These are phyloP conservation scores for Musa itinerans DNA, from an alignment of 176 grass and related monocot species.

Conservation along the genomic window DNA sequence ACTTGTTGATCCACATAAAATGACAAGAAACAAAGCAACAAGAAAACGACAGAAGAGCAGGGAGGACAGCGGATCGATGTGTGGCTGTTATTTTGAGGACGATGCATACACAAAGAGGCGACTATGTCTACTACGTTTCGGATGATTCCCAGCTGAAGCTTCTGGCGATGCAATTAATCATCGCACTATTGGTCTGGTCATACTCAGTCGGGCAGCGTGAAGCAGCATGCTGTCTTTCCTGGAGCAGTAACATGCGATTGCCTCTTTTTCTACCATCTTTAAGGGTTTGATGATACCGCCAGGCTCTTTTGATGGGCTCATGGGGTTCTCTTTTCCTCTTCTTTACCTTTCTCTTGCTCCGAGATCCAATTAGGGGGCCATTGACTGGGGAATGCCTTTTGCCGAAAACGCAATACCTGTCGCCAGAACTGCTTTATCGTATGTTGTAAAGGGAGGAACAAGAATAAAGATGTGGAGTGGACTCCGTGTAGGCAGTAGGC, in stretches of 20 bases:
- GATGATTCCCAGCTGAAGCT: too few relatives aligned
- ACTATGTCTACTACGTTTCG: too few relatives aligned
- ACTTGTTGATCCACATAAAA: not conserved
- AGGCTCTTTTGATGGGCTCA: not conserved
- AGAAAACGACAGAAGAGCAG: constrained; percentile 6
- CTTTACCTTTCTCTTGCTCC: not conserved
- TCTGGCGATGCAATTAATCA: too few relatives aligned
- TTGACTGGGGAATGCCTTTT: constrained; percentile 9
- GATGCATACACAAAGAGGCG: constrained; percentile 5
- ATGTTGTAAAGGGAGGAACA: not conserved
- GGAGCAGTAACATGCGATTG: not conserved
- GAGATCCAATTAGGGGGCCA: not conserved
- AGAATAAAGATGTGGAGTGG: constrained; percentile 7
- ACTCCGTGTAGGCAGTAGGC: not conserved
- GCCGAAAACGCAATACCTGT: not conserved
- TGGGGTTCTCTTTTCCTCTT: not conserved
- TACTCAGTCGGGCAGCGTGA: not conserved
- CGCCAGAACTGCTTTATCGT: constrained; percentile 7
- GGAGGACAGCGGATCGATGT: not conserved
- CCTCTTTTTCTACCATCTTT: not conserved
- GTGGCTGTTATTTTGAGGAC: constrained; percentile 53
- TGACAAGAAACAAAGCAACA: constrained; percentile 6
- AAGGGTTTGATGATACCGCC: not conserved
- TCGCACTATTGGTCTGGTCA: not conserved
- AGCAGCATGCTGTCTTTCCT: not conserved